phyloP scores from a whole-genome alignment of 345 rosid genomes.

The Lumnitzera littorea region DNA sequence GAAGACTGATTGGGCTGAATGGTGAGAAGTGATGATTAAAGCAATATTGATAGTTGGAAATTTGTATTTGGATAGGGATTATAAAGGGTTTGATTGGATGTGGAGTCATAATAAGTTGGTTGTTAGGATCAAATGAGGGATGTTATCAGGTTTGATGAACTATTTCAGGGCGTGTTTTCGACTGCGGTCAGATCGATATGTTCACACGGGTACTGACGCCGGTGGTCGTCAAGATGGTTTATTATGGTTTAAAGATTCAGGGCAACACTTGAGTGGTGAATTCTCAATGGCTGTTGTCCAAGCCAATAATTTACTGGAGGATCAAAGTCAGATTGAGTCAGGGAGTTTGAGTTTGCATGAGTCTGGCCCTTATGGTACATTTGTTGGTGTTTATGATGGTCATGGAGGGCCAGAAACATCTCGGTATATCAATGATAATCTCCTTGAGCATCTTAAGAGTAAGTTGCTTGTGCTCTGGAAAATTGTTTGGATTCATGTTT shows the following conservation, averaged over 20 bases:
- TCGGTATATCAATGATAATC: slow-evolving; percentile 33
- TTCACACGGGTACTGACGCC: slow-evolving; percentile 17
- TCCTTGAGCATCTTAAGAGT: slow-evolving; percentile 44
- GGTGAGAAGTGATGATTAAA: no score
- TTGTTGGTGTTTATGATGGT: slow-evolving; percentile 45
- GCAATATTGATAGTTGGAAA: no score
- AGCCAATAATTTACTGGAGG: slow-evolving; percentile 48
- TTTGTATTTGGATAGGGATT: slow-evolving; percentile 9
- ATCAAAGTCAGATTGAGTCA: slow-evolving; percentile 46
- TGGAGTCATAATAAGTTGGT: slow-evolving; percentile 1
- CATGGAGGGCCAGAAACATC: slow-evolving; percentile 51
- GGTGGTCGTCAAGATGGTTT: slow-evolving; percentile 40
- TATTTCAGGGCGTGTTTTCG: slow-evolving; percentile 33
- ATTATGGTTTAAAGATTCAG: slow-evolving; percentile 42
- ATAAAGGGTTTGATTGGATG: slow-evolving; percentile 13
- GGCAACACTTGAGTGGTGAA: slow-evolving; percentile 42
- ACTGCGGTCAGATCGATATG: slow-evolving; percentile 17
- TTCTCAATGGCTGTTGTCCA: slow-evolving; percentile 53
- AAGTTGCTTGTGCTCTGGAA: slow-evolving; percentile 10
- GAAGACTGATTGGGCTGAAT: no score
- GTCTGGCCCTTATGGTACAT: slow-evolving; percentile 40
- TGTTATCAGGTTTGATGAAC: slow-evolving; percentile 38
- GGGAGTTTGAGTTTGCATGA: slow-evolving; percentile 36
- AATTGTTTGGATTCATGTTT: no score
- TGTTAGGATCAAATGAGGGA: slow-evolving; percentile 37